phyloP scores from a whole-genome alignment of 2,329 filamentous ascomycete species.

The Colletotrichum filicis region DNA sequence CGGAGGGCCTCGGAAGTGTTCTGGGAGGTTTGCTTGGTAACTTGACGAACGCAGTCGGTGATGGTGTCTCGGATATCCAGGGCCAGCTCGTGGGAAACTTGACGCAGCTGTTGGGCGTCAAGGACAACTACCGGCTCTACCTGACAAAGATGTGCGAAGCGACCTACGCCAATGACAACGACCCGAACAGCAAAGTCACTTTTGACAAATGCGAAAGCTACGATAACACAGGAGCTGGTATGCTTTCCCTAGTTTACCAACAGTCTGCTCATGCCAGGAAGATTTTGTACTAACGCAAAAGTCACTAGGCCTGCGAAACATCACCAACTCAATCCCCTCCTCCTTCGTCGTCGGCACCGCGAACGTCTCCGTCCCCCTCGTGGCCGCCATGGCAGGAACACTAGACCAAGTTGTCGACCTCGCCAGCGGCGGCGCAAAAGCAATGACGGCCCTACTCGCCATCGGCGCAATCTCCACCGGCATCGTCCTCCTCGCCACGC shows the following conservation, averaged over 20 bases:
- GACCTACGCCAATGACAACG: constrained; percentile 22
- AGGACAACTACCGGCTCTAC: constrained; percentile 38
- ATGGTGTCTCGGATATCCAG: constrained; percentile 37
- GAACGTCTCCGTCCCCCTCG: constrained; percentile 38
- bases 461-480: constrained; percentile 33
- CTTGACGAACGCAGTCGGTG: constrained; percentile 33
- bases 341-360: constrained; percentile 37
- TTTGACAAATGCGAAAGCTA: constrained; percentile 33
- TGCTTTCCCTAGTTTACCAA: not conserved
- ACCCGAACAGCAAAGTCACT: constrained; percentile 25
- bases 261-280: no score
- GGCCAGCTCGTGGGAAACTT: constrained; percentile 38
- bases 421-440: constrained; percentile 31
- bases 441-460: constrained; percentile 36
- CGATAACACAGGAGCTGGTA: constrained; percentile 22
- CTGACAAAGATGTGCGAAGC: constrained; percentile 39
- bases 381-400: constrained; percentile 31
- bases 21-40: constrained; percentile 36
- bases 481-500: constrained; percentile 34
- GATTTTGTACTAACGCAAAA: not conserved
- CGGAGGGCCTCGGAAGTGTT: constrained; percentile 27
- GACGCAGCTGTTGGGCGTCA: constrained; percentile 36
- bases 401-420: constrained; percentile 34
- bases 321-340: constrained; percentile 38
- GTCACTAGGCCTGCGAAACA: constrained; percentile 35